Evolutionary conservation across 2,329 filamentous ascomycete genomes (phyloP).

Genomic region (Paracoccidioides lutzii): DNA sequence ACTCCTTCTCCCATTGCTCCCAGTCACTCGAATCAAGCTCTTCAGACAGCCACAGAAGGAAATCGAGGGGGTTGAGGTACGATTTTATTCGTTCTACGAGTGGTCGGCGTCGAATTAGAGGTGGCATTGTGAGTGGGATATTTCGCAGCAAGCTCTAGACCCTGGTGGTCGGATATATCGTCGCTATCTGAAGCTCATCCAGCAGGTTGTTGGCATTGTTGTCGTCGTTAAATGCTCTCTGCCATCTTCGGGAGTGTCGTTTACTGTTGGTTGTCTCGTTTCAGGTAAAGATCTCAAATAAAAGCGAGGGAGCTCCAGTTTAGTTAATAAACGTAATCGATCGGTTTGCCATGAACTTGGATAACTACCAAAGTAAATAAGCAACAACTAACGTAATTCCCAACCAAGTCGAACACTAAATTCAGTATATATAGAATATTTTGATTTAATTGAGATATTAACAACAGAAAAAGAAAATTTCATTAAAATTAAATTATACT

Average conservation of each 20-base stretch:
- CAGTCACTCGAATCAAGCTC: slow-evolving; percentile 85
- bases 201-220: background rate
- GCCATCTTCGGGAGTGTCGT: background rate
- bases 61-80: slow-evolving; percentile 76
- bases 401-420: too few species aligned
- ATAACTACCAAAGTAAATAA: background rate
- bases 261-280: background rate
- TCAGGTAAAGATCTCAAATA: too few species aligned
- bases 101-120: slow-evolving; percentile 68
- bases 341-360: too few species aligned
- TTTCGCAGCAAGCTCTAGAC: background rate
- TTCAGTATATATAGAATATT: too few species aligned
- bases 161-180: background rate
- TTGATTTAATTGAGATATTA: too few species aligned
- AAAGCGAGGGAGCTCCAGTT: too few species aligned
- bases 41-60: slow-evolving; percentile 80
- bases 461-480: too few species aligned
- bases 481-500: too few species aligned
- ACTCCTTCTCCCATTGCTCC: slow-evolving; percentile 61
- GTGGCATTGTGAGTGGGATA: slow-evolving; percentile 49
- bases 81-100: slow-evolving; percentile 67
- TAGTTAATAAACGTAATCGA: too few species aligned
- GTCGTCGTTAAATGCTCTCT: background rate
- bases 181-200: background rate
- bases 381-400: background rate